Percentiles rank a stretch among this genome's conserved stretches.
Conservation (phyloP, 495 filamentous ascomycete species). For the Penicillium mononematosum region DNA sequence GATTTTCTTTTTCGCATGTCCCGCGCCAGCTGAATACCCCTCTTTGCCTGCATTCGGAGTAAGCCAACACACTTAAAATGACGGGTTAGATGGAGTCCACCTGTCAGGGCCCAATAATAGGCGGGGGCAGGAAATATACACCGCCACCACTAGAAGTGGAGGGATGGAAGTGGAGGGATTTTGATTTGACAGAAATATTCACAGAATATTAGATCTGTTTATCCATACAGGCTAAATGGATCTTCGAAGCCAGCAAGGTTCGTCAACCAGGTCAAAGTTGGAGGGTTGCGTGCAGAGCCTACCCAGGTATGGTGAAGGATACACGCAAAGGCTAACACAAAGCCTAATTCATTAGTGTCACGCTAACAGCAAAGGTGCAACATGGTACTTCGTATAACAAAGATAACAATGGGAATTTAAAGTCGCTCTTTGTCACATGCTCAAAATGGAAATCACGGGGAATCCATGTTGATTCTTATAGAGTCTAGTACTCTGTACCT, state of each 20-base stretch:
- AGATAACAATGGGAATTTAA: background rate
- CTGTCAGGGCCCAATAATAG: too few relatives aligned
- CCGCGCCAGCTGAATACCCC: too few relatives aligned
- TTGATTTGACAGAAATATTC: background rate
- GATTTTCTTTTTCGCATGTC: background rate
- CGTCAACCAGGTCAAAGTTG: background rate
- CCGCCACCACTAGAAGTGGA: background rate
- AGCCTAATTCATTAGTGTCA: background rate
- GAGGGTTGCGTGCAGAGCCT: too few relatives aligned
- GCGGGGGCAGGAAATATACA: background rate
- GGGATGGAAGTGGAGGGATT: too few relatives aligned
- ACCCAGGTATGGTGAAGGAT: background rate
- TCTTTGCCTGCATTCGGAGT: background rate
- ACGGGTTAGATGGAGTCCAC: too few relatives aligned
- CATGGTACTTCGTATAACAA: background rate
- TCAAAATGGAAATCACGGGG: background rate
- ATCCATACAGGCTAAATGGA: background rate
- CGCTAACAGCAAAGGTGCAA: background rate
- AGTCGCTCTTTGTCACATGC: background rate
- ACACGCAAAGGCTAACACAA: too few relatives aligned
- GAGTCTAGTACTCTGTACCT: background rate
- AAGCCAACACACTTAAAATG: background rate
- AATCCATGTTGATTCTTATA: slow-evolving; percentile 13
- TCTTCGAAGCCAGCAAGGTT: background rate
- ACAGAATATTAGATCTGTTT: background rate